These are phyloP conservation scores for Plantago ovata DNA, from an alignment of 257 asterid species.

Conservation along the genomic window DNA sequence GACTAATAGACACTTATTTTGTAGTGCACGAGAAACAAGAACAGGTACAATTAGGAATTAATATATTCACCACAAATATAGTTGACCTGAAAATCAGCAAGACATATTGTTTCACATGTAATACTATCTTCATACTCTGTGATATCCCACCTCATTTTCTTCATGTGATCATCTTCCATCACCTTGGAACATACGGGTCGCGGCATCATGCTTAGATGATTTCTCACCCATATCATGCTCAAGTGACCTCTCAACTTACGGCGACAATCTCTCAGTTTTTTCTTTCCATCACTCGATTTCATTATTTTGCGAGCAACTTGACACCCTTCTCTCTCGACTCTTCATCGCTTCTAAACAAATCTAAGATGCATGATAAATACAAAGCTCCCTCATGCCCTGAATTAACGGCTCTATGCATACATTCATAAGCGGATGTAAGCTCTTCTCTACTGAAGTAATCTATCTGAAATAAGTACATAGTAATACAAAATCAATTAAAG, in stretches of 20 bases:
- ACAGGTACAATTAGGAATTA: no score
- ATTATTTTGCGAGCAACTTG: background rate
- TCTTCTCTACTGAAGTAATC: conserved; percentile 23
- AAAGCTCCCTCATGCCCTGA: conserved; percentile 24
- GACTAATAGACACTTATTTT: no score
- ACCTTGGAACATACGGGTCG: conserved; percentile 13
- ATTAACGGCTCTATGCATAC: conserved; percentile 16
- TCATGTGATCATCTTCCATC: background rate
- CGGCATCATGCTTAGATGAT: background rate
- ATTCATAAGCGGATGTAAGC: background rate
- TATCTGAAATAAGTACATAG: conserved; percentile 11
- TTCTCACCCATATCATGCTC: conserved; percentile 21
- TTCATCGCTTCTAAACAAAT: conserved; percentile 10
- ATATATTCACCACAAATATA: background rate
- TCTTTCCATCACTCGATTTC: background rate
- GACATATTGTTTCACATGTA: conserved; percentile 12
- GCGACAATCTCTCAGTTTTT: conserved; percentile 6
- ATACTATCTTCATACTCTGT: conserved; percentile 3
- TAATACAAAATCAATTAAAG: no score
- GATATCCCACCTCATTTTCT: background rate
- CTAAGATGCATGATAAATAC: conserved; percentile 18
- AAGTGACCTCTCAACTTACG: conserved; percentile 10
- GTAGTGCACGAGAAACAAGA: no score
- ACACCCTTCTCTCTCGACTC: conserved; percentile 14
- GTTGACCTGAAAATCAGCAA: conserved; percentile 12